These are phyloP conservation scores for Tetrapyrgos nigripes DNA, from an alignment of 1,284 basidiomycete genomes.

Conservation along the genomic window DNA sequence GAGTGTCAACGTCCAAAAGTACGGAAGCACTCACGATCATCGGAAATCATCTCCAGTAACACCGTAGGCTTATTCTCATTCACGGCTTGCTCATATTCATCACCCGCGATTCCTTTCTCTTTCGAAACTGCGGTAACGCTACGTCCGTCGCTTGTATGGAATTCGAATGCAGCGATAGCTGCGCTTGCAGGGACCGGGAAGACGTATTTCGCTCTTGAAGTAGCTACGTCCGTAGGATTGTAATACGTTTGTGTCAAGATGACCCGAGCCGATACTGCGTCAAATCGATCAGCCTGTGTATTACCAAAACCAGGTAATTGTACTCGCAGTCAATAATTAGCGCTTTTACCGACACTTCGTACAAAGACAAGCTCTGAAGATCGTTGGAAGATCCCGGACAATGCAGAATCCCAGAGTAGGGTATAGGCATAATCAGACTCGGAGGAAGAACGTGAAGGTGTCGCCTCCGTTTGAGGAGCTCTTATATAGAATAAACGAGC, in stretches of 20 bases:
- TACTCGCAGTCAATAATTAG: conserved; percentile 54
- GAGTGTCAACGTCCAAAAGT: background rate
- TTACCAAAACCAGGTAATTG: background rate
- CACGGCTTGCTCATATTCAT: conserved; percentile 49
- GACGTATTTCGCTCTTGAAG: conserved; percentile 55
- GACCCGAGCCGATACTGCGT: conserved; percentile 58
- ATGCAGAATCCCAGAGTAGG: no score
- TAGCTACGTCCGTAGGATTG: conserved; percentile 43
- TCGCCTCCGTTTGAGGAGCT: no score
- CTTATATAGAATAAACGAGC: no score
- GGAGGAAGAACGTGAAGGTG: no score
- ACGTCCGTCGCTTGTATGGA: conserved; percentile 45
- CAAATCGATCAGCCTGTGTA: no score
- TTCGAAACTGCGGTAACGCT: conserved; percentile 54
- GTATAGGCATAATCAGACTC: no score
- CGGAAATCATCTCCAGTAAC: conserved; percentile 54
- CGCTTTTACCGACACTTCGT: conserved; percentile 46
- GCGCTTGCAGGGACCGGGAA: conserved; percentile 66
- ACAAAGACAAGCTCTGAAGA: no score
- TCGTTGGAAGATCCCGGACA: no score
- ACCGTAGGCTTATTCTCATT: conserved; percentile 48
- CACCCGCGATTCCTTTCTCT: conserved; percentile 51
- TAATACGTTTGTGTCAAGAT: conserved; percentile 54
- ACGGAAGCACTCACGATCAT: conserved; percentile 50
- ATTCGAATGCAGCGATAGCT: conserved; percentile 56